Evolutionary conservation across 805 yeast species (phyloP), one percentile per base, ranked within the genome.

Genomic region (Ogataea siamensis): DNA sequence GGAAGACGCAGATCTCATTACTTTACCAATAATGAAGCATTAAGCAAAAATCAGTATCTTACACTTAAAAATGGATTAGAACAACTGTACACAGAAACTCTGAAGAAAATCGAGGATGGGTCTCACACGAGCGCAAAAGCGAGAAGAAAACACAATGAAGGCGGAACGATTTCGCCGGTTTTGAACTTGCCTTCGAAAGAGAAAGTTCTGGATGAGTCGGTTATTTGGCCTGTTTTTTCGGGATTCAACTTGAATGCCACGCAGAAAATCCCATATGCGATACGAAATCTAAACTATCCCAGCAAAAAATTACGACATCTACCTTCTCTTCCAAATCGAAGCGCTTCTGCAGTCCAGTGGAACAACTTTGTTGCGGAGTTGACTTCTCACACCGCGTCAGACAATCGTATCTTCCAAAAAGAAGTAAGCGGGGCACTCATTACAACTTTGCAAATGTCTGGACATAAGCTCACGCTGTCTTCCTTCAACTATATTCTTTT

Each of bases 401-500:
- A 22, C 4, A 22, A 24, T 18, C n/a, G 18, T 15, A 18, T 3
- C 13, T 28, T 37, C 8, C 17, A 25, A 9, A 19, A n/a, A 11
- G 8, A 35, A 21, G 38, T 42, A 14, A 20, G 8, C 4, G 9
- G 28, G 12, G 23, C 43, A 9, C 7, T 49, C 5, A 25, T 15
- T 5, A 8, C 24, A 4, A 5, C 40, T 11, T n/a, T 45, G 15
- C 26, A 39, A 9, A 7, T 22, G 2, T 33, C 32, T 5, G 40
- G 42, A 12, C 16, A 28, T 12, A 10, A 28, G n/a, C 18, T 50
- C 15, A 33, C 31, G 8, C 13, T 28, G 2, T 27, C 21, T 7
- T 35, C 52, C 3, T 35, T 32, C 28, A 26, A 35, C 15, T n/a
- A 7, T 3, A 28, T 50, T 7, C 16, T 50, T 3, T 31, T 34